Evolutionary conservation across 2,329 filamentous ascomycete genomes (phyloP), one percentile per base, ranked within the genome.

Genomic region (Cladosporium colombiae): DNA sequence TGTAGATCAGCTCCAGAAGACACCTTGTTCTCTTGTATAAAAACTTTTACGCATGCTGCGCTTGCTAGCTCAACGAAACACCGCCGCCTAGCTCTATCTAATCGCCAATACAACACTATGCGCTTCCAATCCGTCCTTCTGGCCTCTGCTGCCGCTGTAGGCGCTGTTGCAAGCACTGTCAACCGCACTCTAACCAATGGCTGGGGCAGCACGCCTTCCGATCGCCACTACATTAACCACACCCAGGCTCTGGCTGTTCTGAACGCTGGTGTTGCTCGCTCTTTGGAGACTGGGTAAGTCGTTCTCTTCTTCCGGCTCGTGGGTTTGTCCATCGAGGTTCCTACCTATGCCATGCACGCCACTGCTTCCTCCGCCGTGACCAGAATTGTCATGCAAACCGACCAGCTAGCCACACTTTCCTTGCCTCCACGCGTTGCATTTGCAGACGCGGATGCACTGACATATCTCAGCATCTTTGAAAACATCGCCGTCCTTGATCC

Each of bases 401-500:
- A 14, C 33, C 33, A 35, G 5, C 8, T 2, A 7, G 31, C 10
- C 31, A 33, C 11, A 14, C 33, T 2, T 35, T 35, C 33, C 33
- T 14, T 35, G 11, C 33, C 4, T 35, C 33, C 33, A 13, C 13
- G 33, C 33, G 33, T 35, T 14, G 5, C 2, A 14, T 35, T 14
- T 14, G 13, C 5, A 35, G 16, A 14, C 11, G 13, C 33, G 33
- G 16, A 35, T 18, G 35, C 18, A 16, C 59, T 62, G 7, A 62
- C 59, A 40, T 23, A 7, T 18, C 21, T 44, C 7, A 53, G 49
- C 33, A 66, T 72, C 2, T 69, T 72, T 14, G 69, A 71, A 58
- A 71, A 73, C 67, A 74, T 74, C 40, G 72, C 73, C n/a, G 69
- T 74, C 16, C 65, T 71, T 27, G 72, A 75, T 50, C 72, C 73